Evolutionary conservation across 2,329 filamentous ascomycete genomes (phyloP).

Genomic region (Penicillium sp.): DNA sequence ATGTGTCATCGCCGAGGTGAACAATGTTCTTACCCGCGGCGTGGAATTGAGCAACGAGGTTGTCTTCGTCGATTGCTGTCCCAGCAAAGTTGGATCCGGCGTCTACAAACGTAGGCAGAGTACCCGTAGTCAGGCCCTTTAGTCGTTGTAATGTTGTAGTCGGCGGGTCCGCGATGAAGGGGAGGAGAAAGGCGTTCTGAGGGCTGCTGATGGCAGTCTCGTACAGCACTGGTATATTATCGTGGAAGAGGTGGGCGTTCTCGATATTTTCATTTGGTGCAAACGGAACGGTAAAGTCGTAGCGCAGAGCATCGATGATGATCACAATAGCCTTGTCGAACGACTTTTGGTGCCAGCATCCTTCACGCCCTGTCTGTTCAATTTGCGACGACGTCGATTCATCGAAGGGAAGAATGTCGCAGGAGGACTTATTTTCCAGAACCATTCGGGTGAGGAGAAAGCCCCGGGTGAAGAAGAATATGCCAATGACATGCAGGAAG

Average conservation of each 20-base stretch:
- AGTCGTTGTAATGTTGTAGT: conserved; percentile 90
- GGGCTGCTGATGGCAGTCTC: conserved; percentile 77
- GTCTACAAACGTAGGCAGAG: conserved; percentile 92
- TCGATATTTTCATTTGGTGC: conserved; percentile 52
- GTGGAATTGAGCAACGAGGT: conserved; percentile 68
- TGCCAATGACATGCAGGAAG: conserved; percentile 75
- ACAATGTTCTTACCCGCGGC: conserved; percentile 76
- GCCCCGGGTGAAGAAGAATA: conserved; percentile 91
- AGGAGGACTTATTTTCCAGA: conserved; percentile 75
- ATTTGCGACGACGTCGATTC: conserved; percentile 26
- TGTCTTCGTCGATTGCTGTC: conserved; percentile 93
- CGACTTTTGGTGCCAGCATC: conserved; percentile 95
- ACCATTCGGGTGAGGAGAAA: conserved; percentile 89
- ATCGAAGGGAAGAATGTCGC: conserved; percentile 70
- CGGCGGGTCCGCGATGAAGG: conserved; percentile 96
- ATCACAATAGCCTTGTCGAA: conserved; percentile 92
- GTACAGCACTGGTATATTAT: conserved; percentile 85
- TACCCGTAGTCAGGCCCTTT: conserved; percentile 94
- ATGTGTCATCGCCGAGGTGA: conserved; percentile 97
- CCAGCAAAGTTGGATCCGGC: conserved; percentile 94
- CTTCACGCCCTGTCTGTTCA: conserved; percentile 54
- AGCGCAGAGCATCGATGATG: conserved; percentile 89
- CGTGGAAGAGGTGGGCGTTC: conserved; percentile 72
- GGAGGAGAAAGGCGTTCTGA: conserved; percentile 82
- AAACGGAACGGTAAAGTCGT: conserved; percentile 93